Base-by-base conservation (phyloP, 2,329 filamentous ascomycete species). In the Cladophialophora chaetospira region DNA sequence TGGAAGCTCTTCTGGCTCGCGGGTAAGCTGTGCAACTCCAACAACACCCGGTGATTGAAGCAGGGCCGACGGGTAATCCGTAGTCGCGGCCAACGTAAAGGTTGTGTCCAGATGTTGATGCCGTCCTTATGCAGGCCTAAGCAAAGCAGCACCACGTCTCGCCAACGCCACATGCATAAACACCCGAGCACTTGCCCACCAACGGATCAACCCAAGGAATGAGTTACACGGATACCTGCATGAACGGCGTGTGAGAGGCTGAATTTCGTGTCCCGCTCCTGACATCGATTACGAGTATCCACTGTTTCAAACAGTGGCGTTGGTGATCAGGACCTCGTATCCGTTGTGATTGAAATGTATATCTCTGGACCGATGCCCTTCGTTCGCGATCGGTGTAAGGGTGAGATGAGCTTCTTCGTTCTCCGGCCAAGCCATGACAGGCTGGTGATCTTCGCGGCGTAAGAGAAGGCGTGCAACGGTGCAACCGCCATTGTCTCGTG, bases 201-300 rank as follows among this genome's bases (percentile, higher is more conserved):
- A 17, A 44, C 28, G 52, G 57, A 53, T 50, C 47, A 48, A 49
- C 53, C 57, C 53, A 53, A 60, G 53, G 57, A 56, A 60, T 60
- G 57, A 53, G 46, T 23, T 35, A 53, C 53, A 56, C 57, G 42
- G 49, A 45, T 35, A 50, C 49, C 38, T 19, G 45, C 50, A 36
- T 47, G n/a, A 15, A 35, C 44, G 44, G 44, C n/a, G 15, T 47
- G 44, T 47, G 28, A 23, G 44, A 33, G 25, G 44, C 44, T 47
- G 45, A 25, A 40, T 23, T 6, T 38, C 28, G 50, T 38, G 35
- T 9, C 40, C 33, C 26, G 23, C 51, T 54, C 13, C 31, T 47
- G 42, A 25, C 42, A n/a, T 17, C 25, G 48, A 23, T 33, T 51
- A 26, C 13, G 23, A 3, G 15, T 26, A 11, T 38, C 49, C 38